Percentiles rank a stretch among this genome's conserved stretches.
Conservation (phyloP, 805 yeast species). For the Candida xyloterini region DNA sequence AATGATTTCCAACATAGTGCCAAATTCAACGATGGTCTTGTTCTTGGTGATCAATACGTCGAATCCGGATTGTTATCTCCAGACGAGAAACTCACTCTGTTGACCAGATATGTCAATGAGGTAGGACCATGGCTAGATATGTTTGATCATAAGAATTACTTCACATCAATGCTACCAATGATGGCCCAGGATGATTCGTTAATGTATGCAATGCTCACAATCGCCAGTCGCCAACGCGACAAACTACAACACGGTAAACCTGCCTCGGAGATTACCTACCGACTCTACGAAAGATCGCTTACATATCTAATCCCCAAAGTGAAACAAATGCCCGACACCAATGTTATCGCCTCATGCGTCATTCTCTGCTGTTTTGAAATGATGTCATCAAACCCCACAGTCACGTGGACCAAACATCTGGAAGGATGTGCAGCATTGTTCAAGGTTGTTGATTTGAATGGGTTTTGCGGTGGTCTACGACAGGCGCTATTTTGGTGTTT, state of each 20-base stretch:
- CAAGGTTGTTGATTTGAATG: conserved; percentile 36
- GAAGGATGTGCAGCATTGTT: conserved; percentile 42
- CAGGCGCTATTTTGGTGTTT: conserved; percentile 42
- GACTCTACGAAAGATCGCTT: conserved; percentile 18
- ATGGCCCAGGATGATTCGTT: conserved; percentile 19
- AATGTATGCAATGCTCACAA: conserved; percentile 17
- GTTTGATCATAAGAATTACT: conserved; percentile 24
- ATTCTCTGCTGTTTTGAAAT: conserved; percentile 38
- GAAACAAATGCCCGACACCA: conserved; percentile 15
- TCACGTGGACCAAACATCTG: conserved; percentile 39
- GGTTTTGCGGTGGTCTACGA: conserved; percentile 35
- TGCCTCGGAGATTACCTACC: conserved; percentile 19
- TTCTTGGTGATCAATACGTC: conserved; percentile 8
- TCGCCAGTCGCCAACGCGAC: conserved; percentile 22
- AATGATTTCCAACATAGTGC: conserved; percentile 15
- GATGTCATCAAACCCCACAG: conserved; percentile 38
- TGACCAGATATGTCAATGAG: conserved; percentile 20
- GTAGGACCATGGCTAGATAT: conserved; percentile 27
- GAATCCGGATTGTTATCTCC: conserved; percentile 26
- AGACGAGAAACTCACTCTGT: conserved; percentile 24
- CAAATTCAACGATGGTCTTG: conserved; percentile 2
- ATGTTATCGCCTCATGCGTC: conserved; percentile 24
- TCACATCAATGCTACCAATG: conserved; percentile 21
- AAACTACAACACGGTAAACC: conserved; percentile 12
- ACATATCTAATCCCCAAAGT: conserved; percentile 22